Evolutionary conservation across 2,329 filamentous ascomycete species (phyloP), one percentile per base, ranked within the genome.

Genomic region (Xylaria digitata): DNA sequence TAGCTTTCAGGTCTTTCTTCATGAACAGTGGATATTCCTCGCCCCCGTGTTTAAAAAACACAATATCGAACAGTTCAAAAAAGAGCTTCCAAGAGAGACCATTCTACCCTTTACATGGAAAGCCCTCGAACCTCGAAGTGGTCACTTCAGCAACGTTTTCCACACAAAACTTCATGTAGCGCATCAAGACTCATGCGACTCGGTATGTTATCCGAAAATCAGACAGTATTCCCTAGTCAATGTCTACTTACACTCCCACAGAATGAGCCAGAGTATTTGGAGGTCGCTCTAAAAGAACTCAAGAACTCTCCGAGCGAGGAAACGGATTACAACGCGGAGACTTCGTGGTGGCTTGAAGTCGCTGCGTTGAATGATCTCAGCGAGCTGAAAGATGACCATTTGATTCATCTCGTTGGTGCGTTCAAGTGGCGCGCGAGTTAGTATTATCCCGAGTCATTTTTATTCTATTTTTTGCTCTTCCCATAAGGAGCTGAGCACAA

Each of bases 371-470:
- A 46, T 3, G 43, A 68, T 13, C 55, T 68, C 13, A 37, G 48
- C 21, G 58, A 37, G 21, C n/a, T 68, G 89, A 89, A 59, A 9
- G 37, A 69, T 23, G 8, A n/a, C 5, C 56, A 69, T 52, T 54
- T 69, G 37, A 69, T 66, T 21, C 42, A 48, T 6, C 45, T 45
- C 5, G 57, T 71, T 52, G 34, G 60, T 60, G 63, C 68, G 19
- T 71, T 71, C 48, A 62, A 61, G 21, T 53, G 46, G 4, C 2
- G 42, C 1, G 23, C 9, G n/a, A 53, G 62, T 65, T 1, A 65
- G 62, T 65, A 50, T 17, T 15, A 30, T 32, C 26, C 34, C 3
- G 15, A n/a, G 46, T 26, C 3, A 11, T 17, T 8, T 52, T 6
- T 17, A 21, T 46, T 4, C n/a, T 11, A 3, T 37, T 11, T 26